A percentile compares a stretch with the other conserved stretches of the same genome.
phyloP scores from a whole-genome alignment of 176 grass and related monocot species.

The Oryza australiensis region DNA sequence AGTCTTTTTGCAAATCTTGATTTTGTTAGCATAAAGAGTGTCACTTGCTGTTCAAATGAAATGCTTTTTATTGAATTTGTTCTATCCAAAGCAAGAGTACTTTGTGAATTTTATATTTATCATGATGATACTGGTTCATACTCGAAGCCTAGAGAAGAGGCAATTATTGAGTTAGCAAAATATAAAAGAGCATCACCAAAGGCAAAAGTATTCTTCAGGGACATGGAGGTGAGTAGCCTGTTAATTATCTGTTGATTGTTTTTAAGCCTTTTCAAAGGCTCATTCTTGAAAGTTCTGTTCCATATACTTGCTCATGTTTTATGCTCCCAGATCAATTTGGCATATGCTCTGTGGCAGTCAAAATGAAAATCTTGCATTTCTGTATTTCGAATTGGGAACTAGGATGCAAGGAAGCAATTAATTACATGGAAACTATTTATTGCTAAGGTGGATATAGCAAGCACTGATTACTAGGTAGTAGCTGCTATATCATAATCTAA shows the following conservation, averaged over 20 bases:
- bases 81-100: conserved; percentile 11
- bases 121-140: not conserved
- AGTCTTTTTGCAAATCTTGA: not conserved
- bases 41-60: not conserved
- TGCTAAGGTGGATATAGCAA: not conserved
- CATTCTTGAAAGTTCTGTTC: not conserved
- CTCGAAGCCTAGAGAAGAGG: not conserved
- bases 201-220: conserved; percentile 1
- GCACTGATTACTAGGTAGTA: not conserved
- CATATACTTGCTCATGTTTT: not conserved
- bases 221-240: not conserved
- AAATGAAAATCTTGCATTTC: not conserved
- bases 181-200: conserved; percentile 3
- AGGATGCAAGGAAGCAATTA: not conserved
- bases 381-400: not conserved
- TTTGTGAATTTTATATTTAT: not conserved
- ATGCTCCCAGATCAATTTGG: not conserved
- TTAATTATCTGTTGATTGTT: not conserved
- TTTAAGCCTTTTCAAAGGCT: not conserved
- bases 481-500: not conserved
- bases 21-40: not conserved
- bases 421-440: too few species aligned
- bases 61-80: conserved; percentile 12
- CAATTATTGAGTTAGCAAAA: not conserved
- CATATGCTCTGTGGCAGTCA: not conserved